phyloP scores from a whole-genome alignment of 2,329 filamentous ascomycete genomes.

The Curvularia sp. region DNA sequence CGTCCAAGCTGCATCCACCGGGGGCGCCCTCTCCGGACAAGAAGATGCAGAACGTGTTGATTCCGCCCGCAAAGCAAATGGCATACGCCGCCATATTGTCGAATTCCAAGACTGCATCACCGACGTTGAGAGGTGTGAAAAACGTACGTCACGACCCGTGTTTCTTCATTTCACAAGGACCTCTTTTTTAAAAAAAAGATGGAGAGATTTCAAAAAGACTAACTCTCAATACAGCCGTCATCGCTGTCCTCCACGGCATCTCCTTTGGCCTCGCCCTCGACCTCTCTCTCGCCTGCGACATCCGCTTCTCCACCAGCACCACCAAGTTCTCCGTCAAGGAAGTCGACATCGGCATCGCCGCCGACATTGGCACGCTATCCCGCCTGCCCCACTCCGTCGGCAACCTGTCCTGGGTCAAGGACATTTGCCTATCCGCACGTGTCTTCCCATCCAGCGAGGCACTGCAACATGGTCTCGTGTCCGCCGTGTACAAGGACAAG shows the following conservation, averaged over 20 bases:
- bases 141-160: slow-evolving; percentile 54
- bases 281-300: slow-evolving; percentile 71
- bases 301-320: slow-evolving; percentile 68
- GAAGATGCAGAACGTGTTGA: slow-evolving; percentile 54
- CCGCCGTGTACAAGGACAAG: slow-evolving; percentile 67
- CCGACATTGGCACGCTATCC: slow-evolving; percentile 77
- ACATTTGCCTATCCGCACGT: slow-evolving; percentile 74
- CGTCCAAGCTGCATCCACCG: slow-evolving; percentile 70
- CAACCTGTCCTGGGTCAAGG: slow-evolving; percentile 77
- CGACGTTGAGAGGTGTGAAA: slow-evolving; percentile 84
- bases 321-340: slow-evolving; percentile 76
- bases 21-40: slow-evolving; percentile 54
- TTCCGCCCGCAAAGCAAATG: slow-evolving; percentile 63
- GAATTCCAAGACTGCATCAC: slow-evolving; percentile 83
- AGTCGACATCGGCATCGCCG: slow-evolving; percentile 81
- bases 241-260: slow-evolving; percentile 47
- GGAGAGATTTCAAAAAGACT: no score
- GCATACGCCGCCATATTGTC: slow-evolving; percentile 69
- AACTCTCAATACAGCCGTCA: slow-evolving; percentile 24
- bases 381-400: slow-evolving; percentile 77
- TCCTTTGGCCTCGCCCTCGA: slow-evolving; percentile 51
- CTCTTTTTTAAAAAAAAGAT: no score
- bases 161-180: background rate
- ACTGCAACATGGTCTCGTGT: slow-evolving; percentile 72
- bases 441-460: slow-evolving; percentile 75